Evolutionary conservation across 2,329 filamentous ascomycete genomes (phyloP).

Genomic region (Passalora sequoiae): DNA sequence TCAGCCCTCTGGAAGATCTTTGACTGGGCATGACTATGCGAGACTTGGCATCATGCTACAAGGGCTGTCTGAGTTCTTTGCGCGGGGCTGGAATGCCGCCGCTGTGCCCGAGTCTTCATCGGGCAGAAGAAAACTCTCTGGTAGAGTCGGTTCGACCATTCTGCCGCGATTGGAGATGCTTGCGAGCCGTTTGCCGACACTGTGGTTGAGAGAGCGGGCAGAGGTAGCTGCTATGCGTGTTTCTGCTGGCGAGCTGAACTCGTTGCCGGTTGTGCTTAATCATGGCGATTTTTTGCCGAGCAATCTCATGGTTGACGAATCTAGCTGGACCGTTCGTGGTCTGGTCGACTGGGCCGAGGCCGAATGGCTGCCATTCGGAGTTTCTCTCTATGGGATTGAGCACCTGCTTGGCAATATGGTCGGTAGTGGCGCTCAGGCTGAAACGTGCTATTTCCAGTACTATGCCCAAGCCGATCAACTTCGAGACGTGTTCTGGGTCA

Average conservation of each 20-base stretch:
- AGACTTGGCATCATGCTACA: constrained; percentile 6
- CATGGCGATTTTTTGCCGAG: constrained; percentile 57
- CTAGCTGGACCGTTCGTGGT: constrained; percentile 46
- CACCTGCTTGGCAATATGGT: constrained; percentile 51
- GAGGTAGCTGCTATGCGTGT: not conserved
- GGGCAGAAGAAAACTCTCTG: constrained; percentile 1
- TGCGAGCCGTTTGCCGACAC: constrained; percentile 4
- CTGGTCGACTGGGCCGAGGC: constrained; percentile 62
- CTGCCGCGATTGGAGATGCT: constrained; percentile 7
- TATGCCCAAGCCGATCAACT: constrained; percentile 42
- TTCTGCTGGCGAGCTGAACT: constrained; percentile 18
- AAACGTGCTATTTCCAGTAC: constrained; percentile 36
- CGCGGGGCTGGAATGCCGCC: constrained; percentile 8
- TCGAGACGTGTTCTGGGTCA: constrained; percentile 49
- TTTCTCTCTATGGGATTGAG: constrained; percentile 57
- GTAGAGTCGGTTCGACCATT: constrained; percentile 11
- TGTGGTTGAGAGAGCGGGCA: constrained; percentile 7
- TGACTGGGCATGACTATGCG: not conserved
- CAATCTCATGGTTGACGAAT: constrained; percentile 52
- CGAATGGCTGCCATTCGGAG: constrained; percentile 56
- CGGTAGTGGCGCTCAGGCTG: not conserved
- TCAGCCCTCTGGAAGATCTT: not conserved
- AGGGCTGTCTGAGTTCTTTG: constrained; percentile 15
- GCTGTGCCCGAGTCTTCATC: not conserved
- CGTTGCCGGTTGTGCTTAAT: constrained; percentile 52